Base-by-base conservation (phyloP, 164 flowering plant genomes). In the Annona squamosa region DNA sequence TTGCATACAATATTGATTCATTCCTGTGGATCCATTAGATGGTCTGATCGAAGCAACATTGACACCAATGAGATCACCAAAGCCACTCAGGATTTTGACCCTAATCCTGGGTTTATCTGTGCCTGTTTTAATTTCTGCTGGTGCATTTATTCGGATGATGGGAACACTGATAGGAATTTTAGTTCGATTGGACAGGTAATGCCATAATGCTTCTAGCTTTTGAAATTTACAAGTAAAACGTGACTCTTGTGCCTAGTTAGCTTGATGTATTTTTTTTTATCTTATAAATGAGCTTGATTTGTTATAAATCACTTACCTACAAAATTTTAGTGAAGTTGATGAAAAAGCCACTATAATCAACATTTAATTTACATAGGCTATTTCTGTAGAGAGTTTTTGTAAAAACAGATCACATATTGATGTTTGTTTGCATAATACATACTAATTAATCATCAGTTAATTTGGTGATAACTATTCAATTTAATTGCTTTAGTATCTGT, bases 41-140 rank as follows among this genome's bases (percentile, higher is more conserved):
- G 99, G 99, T 57, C 84, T 95, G 76, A 83, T 92, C 64, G 99
- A 95, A 83, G 99, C 99, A 77, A 95, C 99, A 64, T 77, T 95
- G 70, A 81, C 94, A 18, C 97, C 98, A 44, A 71, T 73, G 19
- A 83, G 97, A 72, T 78, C 86, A 48, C 98, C 99, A 26, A 92
- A 78, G 84, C 97, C 92, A 18, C 91, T 95, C 71, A 95, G 91
- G 84, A 86, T 83, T 71, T 85, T 80, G 19, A 95, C 99, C 48
- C 78, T 95, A 72, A 70, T 95, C 52, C 45, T 92, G 59, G 91
- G 93, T 77, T 71, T 88, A 77, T 73, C 84, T 63, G 81, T 85
- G 44, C 99, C 99, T 9, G 68, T 89, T 76, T 45, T 89, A 71
- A 46, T 90, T 71, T 86, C 99, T 75, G 87, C 90, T 75, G 98